Evolutionary conservation across 116 monocot species (phyloP).

Genomic region (Thalassia testudinum): DNA sequence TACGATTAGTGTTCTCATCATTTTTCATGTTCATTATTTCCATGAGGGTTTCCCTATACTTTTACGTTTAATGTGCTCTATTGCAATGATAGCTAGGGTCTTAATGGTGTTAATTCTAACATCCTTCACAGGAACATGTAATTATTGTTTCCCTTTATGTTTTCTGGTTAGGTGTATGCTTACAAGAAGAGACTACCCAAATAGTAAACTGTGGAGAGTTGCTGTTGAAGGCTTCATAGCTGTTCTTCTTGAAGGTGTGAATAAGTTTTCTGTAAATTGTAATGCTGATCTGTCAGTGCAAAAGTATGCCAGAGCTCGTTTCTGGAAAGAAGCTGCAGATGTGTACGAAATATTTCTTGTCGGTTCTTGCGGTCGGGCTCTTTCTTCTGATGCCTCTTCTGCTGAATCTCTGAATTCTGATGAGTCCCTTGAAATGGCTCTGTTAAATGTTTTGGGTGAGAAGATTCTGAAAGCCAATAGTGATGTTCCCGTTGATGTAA

Average conservation of each 20-base stretch:
- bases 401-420: conserved; percentile 48
- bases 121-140: too few relatives aligned
- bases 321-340: conserved; percentile 98
- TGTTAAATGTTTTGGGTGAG: conserved; percentile 67
- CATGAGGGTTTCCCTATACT: too few relatives aligned
- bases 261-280: conserved; percentile 8
- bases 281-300: conserved; percentile 19
- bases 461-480: conserved; percentile 56
- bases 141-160: too few relatives aligned
- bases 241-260: conserved; percentile 44
- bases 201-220: conserved; percentile 74
- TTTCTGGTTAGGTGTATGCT: conserved; percentile 58
- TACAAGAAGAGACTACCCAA: conserved; percentile 92
- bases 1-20: too few relatives aligned
- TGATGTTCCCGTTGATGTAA: conserved; percentile 63
- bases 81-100: too few relatives aligned
- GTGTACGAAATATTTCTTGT: conserved; percentile 94
- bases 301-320: conserved; percentile 36
- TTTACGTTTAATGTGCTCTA: too few relatives aligned
- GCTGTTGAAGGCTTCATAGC: conserved; percentile 77
- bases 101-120: too few relatives aligned
- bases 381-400: conserved; percentile 54
- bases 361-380: conserved; percentile 86
- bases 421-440: conserved; percentile 71
- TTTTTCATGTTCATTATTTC: too few relatives aligned